phyloP scores from a whole-genome alignment of 768 basidiomycete genomes.

The button mushroom (Agaricus bisporus) region DNA sequence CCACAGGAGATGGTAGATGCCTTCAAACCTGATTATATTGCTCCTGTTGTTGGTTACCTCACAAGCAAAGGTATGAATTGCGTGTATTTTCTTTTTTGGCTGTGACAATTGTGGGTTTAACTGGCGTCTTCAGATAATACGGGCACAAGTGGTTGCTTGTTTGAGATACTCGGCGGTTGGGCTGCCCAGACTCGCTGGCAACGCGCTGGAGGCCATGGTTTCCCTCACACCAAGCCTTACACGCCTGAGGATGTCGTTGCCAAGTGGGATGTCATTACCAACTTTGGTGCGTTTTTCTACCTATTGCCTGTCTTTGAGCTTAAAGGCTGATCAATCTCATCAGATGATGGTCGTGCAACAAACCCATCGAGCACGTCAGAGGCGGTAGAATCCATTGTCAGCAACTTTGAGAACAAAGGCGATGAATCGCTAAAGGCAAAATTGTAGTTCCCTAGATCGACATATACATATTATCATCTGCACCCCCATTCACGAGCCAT shows the following conservation, averaged over 20 bases:
- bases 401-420: constrained; percentile 46
- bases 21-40: constrained; percentile 92
- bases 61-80: constrained; percentile 57
- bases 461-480: not conserved
- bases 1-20: constrained; percentile 83
- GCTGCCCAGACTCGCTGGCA: constrained; percentile 92
- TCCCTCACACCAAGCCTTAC: constrained; percentile 70
- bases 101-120: not conserved
- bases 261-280: constrained; percentile 81
- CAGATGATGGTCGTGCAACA: constrained; percentile 79
- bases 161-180: constrained; percentile 90
- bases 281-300: constrained; percentile 55
- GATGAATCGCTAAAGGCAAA: constrained; percentile 40
- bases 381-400: constrained; percentile 61
- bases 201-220: constrained; percentile 79
- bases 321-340: not conserved
- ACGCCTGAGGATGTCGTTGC: constrained; percentile 75
- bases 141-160: constrained; percentile 66
- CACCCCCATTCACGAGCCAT: not conserved
- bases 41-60: constrained; percentile 89
- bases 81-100: not conserved
- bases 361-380: constrained; percentile 73
- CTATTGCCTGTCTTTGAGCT: not conserved
- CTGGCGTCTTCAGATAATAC: constrained; percentile 48
- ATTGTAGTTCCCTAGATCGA: constrained; percentile 26